Evolutionary conservation across 2,329 filamentous ascomycete genomes (phyloP), one percentile per base, ranked within the genome.

Genomic region (Ophiostoma sp.): DNA sequence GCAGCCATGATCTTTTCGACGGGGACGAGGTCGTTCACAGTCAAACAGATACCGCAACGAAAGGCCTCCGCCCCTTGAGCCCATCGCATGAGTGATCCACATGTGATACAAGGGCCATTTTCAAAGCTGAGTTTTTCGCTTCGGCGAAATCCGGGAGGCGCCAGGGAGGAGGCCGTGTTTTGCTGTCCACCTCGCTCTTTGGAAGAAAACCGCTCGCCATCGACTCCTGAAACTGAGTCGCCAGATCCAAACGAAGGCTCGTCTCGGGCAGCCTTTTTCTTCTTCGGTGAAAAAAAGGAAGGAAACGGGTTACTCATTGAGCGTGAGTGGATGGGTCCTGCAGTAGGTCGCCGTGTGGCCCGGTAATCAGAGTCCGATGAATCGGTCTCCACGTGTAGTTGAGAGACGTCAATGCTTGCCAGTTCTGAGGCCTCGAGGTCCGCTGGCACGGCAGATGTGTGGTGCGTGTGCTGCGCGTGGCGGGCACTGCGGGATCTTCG

Each of bases 291-390:
- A 79, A 95, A 93, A 42, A 94, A 82, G 22, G 89, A 90, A 8
- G 92, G 91, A 76, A 95, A 92, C 12, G 93, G 93, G 78, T 95
- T 91, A 85, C 93, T 96, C 84, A 92, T 88, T 72, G 93, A 95
- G 72, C 92, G 89, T 36, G 83, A 82, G 81, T 91, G 89, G 69
- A 76, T 76, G 42, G 80, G 76, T 75, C 76, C 71, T 70, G 77
- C 4, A 70, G 75, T 52, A 77, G 75, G 70, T 76, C 76, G 45
- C 17, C 73, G 66, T 79, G 79, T 74, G 81, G 79, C 68, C 22
- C 48, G 61, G 28, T 81, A 77, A 73, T 84, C 82, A 73, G 83
- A 83, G 74, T 85, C 84, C 36, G 80, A 78, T 52, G 85, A 86
- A 79, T 78, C 79, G 36, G 79, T 79, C 12, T 79, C 78, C 66